These are phyloP conservation scores for Fallopia convolvulus DNA, from an alignment of 148 eudicot genomes.

Conservation along the genomic window DNA sequence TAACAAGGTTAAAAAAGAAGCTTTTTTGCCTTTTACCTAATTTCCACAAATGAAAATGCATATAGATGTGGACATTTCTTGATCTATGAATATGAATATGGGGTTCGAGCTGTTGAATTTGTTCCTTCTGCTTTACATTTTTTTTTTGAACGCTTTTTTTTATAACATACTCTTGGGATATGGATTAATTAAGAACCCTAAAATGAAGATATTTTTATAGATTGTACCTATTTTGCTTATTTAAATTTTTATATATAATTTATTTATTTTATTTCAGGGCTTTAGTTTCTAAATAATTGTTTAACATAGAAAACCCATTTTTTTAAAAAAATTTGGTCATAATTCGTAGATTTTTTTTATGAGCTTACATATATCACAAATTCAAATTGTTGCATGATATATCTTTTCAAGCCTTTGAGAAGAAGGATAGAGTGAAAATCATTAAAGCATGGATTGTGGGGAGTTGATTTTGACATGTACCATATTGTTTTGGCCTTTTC, in stretches of 20 bases:
- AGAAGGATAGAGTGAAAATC: neutral
- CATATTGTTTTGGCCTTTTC: neutral
- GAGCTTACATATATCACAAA: neutral
- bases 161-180: too few relatives aligned
- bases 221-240: too few relatives aligned
- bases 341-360: neutral
- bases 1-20: neutral
- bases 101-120: neutral
- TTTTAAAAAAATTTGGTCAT: neutral
- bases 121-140: neutral
- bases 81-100: neutral
- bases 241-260: too few relatives aligned
- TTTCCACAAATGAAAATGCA: neutral
- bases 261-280: too few relatives aligned
- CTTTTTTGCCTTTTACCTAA: neutral
- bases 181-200: too few relatives aligned
- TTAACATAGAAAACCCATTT: too few relatives aligned
- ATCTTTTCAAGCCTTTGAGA: neutral
- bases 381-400: neutral
- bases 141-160: neutral
- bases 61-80: slow-evolving; percentile 1
- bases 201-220: too few relatives aligned
- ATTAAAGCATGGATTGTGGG: neutral
- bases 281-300: too few relatives aligned
- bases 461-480: neutral